These are phyloP conservation scores for Tulasnella sp. DNA, from an alignment of 768 basidiomycete genomes.

Conservation along the genomic window DNA sequence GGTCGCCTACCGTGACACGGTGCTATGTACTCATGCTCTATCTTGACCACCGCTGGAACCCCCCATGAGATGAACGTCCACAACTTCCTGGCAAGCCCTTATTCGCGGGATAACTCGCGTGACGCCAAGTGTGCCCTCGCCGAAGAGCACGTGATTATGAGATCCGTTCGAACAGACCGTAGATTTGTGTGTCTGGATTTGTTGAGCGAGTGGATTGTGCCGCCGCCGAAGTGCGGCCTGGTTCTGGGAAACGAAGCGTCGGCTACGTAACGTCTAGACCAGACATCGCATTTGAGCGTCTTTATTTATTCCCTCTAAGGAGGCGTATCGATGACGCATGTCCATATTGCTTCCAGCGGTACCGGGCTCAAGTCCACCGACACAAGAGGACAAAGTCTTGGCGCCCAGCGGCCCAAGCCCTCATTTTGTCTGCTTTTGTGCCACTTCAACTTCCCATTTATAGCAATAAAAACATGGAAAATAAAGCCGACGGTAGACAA, in stretches of 20 bases:
- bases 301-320: no score
- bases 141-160: no score
- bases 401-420: neutral
- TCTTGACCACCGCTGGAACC: neutral
- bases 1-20: slow-evolving; percentile 8
- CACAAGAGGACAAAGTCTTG: neutral
- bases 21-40: slow-evolving; percentile 2
- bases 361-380: neutral
- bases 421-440: no score
- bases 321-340: neutral
- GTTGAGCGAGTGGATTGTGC: no score
- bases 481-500: neutral
- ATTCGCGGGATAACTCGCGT: neutral
- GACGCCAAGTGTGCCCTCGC: no score
- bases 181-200: no score
- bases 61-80: neutral
- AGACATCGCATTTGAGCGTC: no score
- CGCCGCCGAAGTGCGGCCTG: no score
- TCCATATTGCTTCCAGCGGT: no score
- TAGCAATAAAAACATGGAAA: neutral
- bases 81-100: neutral
- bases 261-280: no score
- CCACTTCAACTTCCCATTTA: neutral
- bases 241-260: no score
- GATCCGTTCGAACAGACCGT: no score